phyloP scores from a whole-genome alignment of 345 rosid species.

The Salix exigua region DNA sequence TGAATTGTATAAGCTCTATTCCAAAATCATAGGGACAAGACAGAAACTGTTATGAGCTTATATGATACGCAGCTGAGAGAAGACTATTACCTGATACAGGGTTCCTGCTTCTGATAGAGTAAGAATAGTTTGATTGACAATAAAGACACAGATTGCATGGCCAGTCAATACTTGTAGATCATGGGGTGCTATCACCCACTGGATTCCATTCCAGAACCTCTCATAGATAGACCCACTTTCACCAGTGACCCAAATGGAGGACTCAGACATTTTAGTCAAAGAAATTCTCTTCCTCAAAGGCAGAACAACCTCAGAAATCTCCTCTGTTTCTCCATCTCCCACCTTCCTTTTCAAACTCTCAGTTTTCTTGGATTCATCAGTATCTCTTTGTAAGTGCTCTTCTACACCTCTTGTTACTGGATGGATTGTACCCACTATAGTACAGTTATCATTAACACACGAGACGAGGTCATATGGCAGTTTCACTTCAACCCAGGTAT shows the following conservation, averaged over 20 bases:
- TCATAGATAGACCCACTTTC: slow-evolving; percentile 63
- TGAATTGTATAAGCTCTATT: neutral
- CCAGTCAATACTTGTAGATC: slow-evolving; percentile 48
- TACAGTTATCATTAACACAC: slow-evolving; percentile 53
- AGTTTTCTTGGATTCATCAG: slow-evolving; percentile 12
- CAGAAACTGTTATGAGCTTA: neutral
- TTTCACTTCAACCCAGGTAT: slow-evolving; percentile 52
- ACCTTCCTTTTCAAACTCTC: slow-evolving; percentile 18
- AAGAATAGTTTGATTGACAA: slow-evolving; percentile 62
- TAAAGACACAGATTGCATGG: slow-evolving; percentile 38
- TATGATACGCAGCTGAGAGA: neutral
- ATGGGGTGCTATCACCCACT: slow-evolving; percentile 69
- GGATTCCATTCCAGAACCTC: slow-evolving; percentile 76
- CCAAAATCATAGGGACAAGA: neutral
- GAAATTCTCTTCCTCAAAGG: slow-evolving; percentile 58
- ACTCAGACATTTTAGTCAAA: slow-evolving; percentile 52
- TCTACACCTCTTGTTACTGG: slow-evolving; percentile 16
- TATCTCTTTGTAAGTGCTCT: slow-evolving; percentile 8
- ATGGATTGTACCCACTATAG: slow-evolving; percentile 46
- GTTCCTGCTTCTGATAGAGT: slow-evolving; percentile 55
- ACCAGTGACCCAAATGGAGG: slow-evolving; percentile 66
- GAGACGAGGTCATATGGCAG: slow-evolving; percentile 63
- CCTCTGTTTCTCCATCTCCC: slow-evolving; percentile 20
- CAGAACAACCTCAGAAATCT: slow-evolving; percentile 23
- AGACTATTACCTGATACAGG: slow-evolving; percentile 47